Conservation (phyloP, 192 early-diverging fungal species). For the Bifiguratus adelaidae region DNA sequence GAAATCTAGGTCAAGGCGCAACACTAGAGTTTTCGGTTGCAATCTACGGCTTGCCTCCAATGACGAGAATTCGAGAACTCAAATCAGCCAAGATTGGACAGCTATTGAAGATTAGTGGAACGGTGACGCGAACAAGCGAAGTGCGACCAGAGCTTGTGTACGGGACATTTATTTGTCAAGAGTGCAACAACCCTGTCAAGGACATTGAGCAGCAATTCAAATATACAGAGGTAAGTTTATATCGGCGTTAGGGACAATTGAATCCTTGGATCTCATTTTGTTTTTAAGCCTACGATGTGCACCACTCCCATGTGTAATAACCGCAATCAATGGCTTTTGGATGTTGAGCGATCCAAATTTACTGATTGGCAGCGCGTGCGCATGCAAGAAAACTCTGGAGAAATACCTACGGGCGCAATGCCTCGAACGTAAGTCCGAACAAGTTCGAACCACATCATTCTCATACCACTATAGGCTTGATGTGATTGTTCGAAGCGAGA, state of each 20-base stretch:
- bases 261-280: background rate
- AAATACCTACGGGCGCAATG: constrained; percentile 97
- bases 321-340: constrained; percentile 64
- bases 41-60: constrained; percentile 46
- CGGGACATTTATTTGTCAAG: constrained; percentile 84
- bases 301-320: constrained; percentile 76
- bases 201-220: constrained; percentile 94
- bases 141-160: constrained; percentile 90
- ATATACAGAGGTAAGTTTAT: constrained; percentile 70
- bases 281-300: constrained; percentile 66
- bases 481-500: constrained; percentile 85
- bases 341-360: constrained; percentile 79
- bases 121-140: constrained; percentile 94
- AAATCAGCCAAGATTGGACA: constrained; percentile 75
- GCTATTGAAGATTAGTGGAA: constrained; percentile 75
- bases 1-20: constrained; percentile 10
- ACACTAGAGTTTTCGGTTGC: constrained; percentile 67
- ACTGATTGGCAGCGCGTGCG: constrained; percentile 97
- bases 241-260: background rate
- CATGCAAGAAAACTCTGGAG: constrained; percentile 89
- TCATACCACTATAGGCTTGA: constrained; percentile 54
- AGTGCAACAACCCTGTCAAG: constrained; percentile 66
- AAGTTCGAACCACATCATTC: background rate
- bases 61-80: constrained; percentile 72
- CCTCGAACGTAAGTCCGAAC: constrained; percentile 63